phyloP scores from a whole-genome alignment of 2,329 filamentous ascomycete species.

The Didymella pinodella region DNA sequence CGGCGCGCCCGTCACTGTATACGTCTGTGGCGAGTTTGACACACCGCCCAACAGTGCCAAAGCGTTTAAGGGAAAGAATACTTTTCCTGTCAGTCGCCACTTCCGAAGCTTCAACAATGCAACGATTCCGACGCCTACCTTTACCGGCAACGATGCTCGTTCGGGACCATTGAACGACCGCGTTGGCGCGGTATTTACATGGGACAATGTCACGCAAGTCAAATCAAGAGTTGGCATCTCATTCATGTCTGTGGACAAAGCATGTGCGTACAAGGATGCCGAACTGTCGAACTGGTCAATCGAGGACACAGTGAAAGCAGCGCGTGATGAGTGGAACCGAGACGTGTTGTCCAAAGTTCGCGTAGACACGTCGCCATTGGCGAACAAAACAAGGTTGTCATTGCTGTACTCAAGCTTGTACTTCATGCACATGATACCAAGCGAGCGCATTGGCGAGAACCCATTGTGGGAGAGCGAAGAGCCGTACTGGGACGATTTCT shows the following conservation, averaged over 20 bases:
- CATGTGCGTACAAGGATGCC: conserved; percentile 57
- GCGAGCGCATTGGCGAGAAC: conserved; percentile 65
- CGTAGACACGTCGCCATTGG: conserved; percentile 37
- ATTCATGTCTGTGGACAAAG: conserved; percentile 55
- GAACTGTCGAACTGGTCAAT: conserved; percentile 57
- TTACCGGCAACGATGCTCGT: conserved; percentile 35
- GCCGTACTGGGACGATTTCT: conserved; percentile 74
- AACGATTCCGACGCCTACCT: conserved; percentile 42
- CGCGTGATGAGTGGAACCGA: conserved; percentile 57
- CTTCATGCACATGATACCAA: conserved; percentile 50
- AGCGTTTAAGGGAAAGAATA: conserved; percentile 49
- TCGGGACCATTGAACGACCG: conserved; percentile 52
- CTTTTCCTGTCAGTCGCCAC: conserved; percentile 46
- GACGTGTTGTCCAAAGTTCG: conserved; percentile 67
- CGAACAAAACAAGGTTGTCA: conserved; percentile 44
- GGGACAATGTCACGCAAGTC: conserved; percentile 51
- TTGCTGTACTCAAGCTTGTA: conserved; percentile 48
- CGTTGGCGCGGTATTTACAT: conserved; percentile 62
- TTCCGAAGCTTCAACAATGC: conserved; percentile 44
- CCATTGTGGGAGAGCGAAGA: conserved; percentile 71
- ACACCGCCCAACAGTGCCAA: conserved; percentile 30
- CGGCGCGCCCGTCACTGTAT: conserved; percentile 47
- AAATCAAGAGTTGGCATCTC: conserved; percentile 62
- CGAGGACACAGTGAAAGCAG: conserved; percentile 51
- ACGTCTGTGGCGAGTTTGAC: conserved; percentile 49